A percentile compares a stretch with the other conserved stretches of the same genome.
Conservation (phyloP, 306 rosid genomes). For the Trifolium pratense region DNA sequence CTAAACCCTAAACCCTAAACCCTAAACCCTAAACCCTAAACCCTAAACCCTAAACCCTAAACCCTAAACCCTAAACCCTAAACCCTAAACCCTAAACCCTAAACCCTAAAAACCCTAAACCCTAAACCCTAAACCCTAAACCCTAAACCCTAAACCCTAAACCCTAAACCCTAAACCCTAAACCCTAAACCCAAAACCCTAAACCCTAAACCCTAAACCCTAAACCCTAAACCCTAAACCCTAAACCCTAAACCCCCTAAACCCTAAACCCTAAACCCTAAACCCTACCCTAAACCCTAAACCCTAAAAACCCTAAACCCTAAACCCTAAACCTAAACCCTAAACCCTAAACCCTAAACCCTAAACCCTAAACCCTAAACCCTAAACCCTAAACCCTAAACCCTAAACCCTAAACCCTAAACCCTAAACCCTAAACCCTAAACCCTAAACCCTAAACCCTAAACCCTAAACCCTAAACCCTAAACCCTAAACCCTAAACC, state of each 20-base stretch:
- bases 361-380: background rate
- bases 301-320: background rate
- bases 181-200: background rate
- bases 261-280: background rate
- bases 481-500: background rate
- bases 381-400: background rate
- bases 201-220: background rate
- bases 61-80: background rate
- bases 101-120: too few relatives aligned
- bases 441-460: background rate
- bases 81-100: background rate
- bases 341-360: background rate
- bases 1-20: background rate
- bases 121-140: too few relatives aligned
- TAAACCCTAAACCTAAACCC: background rate
- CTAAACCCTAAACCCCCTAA: background rate
- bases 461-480: background rate
- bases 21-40: background rate
- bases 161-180: background rate
- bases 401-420: background rate
- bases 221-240: background rate
- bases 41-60: background rate
- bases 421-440: constrained; percentile 6
- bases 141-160: background rate
- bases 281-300: background rate